phyloP scores from a whole-genome alignment of 179 eudicot genomes.

The Beta macrorhiza region DNA sequence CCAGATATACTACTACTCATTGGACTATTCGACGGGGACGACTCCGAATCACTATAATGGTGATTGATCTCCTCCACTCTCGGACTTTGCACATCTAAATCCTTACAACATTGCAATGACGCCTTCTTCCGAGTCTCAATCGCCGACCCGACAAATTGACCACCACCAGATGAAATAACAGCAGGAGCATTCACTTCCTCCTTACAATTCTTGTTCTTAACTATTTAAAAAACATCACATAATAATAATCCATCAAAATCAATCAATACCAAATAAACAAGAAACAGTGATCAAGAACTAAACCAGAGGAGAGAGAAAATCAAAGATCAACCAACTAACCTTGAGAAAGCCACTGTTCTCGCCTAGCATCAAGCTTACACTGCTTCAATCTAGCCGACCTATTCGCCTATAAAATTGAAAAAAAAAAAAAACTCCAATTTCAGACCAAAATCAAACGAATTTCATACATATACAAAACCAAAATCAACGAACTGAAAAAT shows the following conservation, averaged over 20 bases:
- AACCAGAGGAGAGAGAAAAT: not conserved
- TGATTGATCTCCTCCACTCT: slow-evolving; percentile 38
- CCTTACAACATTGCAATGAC: slow-evolving; percentile 24
- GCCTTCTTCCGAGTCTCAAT: slow-evolving; percentile 30
- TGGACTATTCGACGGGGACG: slow-evolving; percentile 49
- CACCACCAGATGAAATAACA: slow-evolving; percentile 17
- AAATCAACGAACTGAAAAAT: not conserved
- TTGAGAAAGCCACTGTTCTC: slow-evolving; percentile 93
- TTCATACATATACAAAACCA: slow-evolving; percentile 13
- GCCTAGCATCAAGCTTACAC: slow-evolving; percentile 90
- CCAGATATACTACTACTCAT: slow-evolving; percentile 46
- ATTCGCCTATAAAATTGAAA: slow-evolving; percentile 50
- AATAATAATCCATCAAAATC: not conserved
- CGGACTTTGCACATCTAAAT: slow-evolving; percentile 37
- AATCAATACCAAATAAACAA: not conserved
- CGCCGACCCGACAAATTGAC: slow-evolving; percentile 19
- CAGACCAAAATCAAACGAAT: slow-evolving; percentile 4
- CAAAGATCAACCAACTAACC: slow-evolving; percentile 40
- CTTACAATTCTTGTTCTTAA: slow-evolving; percentile 49
- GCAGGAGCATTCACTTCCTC: slow-evolving; percentile 30
- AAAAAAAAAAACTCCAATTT: not conserved
- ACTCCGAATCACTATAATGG: slow-evolving; percentile 53
- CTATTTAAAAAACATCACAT: slow-evolving; percentile 31
- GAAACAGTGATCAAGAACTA: not conserved
- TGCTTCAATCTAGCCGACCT: slow-evolving; percentile 87